Conservation (phyloP, 2,329 filamentous ascomycete genomes). For the Hypocreales sp. region DNA sequence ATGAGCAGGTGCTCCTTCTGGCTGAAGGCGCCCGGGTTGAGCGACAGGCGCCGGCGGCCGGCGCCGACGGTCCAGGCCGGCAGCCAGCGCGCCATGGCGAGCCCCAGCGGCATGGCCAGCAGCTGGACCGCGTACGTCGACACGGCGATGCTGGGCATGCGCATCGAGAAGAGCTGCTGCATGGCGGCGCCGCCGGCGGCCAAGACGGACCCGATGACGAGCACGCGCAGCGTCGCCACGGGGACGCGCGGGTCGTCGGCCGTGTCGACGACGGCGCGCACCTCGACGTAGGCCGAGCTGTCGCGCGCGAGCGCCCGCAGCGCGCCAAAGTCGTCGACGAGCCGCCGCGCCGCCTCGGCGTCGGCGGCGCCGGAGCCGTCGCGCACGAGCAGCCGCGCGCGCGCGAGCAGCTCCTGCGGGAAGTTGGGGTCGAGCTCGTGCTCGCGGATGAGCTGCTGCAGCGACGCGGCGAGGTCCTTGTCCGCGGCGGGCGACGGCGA, state of each 20-base stretch:
- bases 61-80: not conserved
- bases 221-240: slow-evolving; percentile 24
- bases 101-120: slow-evolving; percentile 5
- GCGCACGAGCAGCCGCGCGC: slow-evolving; percentile 23
- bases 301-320: slow-evolving; percentile 14
- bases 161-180: slow-evolving; percentile 23
- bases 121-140: slow-evolving; percentile 24
- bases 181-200: slow-evolving; percentile 11
- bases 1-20: slow-evolving; percentile 40
- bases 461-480: slow-evolving; percentile 1
- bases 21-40: slow-evolving; percentile 34
- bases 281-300: slow-evolving; percentile 23
- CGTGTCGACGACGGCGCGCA: slow-evolving; percentile 28
- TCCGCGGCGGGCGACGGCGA: too few relatives aligned
- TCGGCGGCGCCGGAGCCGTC: slow-evolving; percentile 3
- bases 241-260: slow-evolving; percentile 23
- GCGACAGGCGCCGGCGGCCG: not conserved
- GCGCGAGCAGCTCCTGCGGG: slow-evolving; percentile 21
- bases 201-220: slow-evolving; percentile 20
- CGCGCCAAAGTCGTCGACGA: slow-evolving; percentile 8
- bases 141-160: slow-evolving; percentile 23
- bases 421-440: slow-evolving; percentile 33
- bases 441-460: slow-evolving; percentile 17
- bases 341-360: slow-evolving; percentile 4
- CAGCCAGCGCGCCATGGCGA: not conserved